Evolutionary conservation across 164 flowering plant species (phyloP), one percentile per base, ranked within the genome.

Genomic region (Nymphaea colorata): DNA sequence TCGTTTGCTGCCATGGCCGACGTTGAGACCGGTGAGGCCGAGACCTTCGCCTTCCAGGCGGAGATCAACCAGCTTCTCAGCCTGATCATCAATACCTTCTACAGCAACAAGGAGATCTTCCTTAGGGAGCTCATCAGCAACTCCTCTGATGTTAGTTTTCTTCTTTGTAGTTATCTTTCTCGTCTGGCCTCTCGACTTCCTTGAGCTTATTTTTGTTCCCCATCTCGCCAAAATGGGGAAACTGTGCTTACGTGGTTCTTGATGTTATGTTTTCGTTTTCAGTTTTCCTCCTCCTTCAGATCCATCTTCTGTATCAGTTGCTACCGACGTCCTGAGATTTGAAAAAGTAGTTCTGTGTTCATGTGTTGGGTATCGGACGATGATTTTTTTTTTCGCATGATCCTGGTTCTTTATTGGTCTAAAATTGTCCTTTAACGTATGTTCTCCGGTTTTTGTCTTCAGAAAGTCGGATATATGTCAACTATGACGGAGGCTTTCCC

Each of bases 51-150:
- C 3, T 83, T 85, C 71, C 87, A 87, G 76, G 86, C 89, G 4
- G 89, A 87, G 84, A 83, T 85, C 74, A 83, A 87, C 79, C 91
- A 89, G 78, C 83, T 88, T 43, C 76, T 88, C 64, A 88, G 94
- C 62, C 74, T 88, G 66, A 88, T 88, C 78, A 88, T 88, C 84
- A 88, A 88, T 67, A 85, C 94, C 2, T 88, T 88, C 73, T 88
- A 88, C 86, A 82, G 86, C 76, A 86, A 86, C 86, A 89, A 85
- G 75, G 95, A 89, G 83, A 89, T 89, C 12, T 89, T 89, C 79
- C 87, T 89, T 41, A 83, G 96, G 16, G 96, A 89, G 64, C 71
- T 87, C 68, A 89, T 89, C 81, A 86, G 89, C 82, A 89, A 89
- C 55, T 53, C 93, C 6, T 89, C 96, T 14, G 96, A 89, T 69